phyloP scores from a whole-genome alignment of 257 asterid species.

The Solanum sitiens region DNA sequence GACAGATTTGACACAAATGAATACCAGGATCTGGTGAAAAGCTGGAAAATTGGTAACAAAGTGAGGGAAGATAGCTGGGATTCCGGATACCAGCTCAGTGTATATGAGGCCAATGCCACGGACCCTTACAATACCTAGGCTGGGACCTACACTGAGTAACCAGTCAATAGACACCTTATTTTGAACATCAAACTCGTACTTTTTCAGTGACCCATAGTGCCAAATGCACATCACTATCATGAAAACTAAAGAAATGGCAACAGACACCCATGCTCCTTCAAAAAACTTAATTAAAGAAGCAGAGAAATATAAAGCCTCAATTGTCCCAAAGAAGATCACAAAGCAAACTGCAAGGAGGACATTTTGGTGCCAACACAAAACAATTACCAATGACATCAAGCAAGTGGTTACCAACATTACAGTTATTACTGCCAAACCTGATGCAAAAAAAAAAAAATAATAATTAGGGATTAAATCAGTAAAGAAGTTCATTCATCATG shows the following conservation, averaged over 20 bases:
- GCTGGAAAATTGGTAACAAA: constrained; percentile 91
- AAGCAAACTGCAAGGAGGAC: constrained; percentile 54
- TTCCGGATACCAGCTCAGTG: neutral
- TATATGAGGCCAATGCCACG: neutral
- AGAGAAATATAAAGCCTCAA: constrained; percentile 71
- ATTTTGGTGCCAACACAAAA: constrained; percentile 68
- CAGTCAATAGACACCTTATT: neutral
- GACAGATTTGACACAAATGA: constrained; percentile 75
- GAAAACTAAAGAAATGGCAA: constrained; percentile 22
- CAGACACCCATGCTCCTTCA: constrained; percentile 96
- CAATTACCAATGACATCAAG: constrained; percentile 83
- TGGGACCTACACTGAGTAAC: neutral
- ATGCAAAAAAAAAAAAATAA: neutral
- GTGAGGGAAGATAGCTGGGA: constrained; percentile 74
- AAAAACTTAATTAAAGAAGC: constrained; percentile 74
- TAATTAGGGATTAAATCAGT: neutral
- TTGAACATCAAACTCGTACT: neutral
- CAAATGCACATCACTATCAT: neutral
- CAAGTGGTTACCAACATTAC: constrained; percentile 96
- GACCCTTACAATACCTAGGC: neutral
- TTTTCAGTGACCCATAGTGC: neutral
- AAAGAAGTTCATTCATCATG: neutral
- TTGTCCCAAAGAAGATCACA: constrained; percentile 62
- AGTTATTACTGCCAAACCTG: constrained; percentile 89
- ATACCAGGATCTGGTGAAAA: constrained; percentile 80